Evolutionary conservation across 176 grass and related monocot genomes (phyloP), one percentile per base, ranked within the genome.

Genomic region (Musa schizocarpa): DNA sequence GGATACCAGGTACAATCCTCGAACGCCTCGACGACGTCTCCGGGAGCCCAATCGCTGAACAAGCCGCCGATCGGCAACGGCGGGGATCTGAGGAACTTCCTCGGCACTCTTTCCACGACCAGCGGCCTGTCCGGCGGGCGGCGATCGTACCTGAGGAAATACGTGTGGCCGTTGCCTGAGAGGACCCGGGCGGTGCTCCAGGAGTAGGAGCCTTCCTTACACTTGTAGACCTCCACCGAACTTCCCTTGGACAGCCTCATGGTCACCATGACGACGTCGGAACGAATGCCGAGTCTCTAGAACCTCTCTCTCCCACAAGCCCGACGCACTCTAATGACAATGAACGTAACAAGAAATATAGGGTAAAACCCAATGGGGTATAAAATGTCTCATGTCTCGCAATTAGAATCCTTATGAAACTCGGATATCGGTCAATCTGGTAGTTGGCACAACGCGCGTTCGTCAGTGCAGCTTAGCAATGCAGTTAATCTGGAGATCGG

Each of bases 131-230:
- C 53, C 48, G 13, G 23, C 8, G 34, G 51, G 62, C 61, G 74
- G 49, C 71, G 50, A 72, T 57, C 49, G 71, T 87, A 91, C 74
- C 51, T 69, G 13, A 91, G 53, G 52, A 53, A 63, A 69, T 96
- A 96, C 20, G 83, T 78, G 74, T 86, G 88, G 14, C 92, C 88
- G 29, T 96, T 87, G 63, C 88, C 88, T 67, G 62, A 84, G 20
- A 82, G 9, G 23, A 96, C 85, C 63, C 82, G 79, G n/a, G 88
- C 92, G 25, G 50, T 17, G 67, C 92, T 76, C 92, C 92, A 96
- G 53, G 57, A 87, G 13, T 75, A 63, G 51, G 76, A 1, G 34
- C 1, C 71, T 43, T 64, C 81, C 23, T 72, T 67, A 71, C 71
- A 59, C 62, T 65, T 57, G 70, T 73, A 57, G 52, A 80, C 88